Percentiles rank a stretch among this genome's conserved stretches.
Evolutionary conservation across 2,329 filamentous ascomycete species (phyloP).

Genomic region (Botrytis medusae): DNA sequence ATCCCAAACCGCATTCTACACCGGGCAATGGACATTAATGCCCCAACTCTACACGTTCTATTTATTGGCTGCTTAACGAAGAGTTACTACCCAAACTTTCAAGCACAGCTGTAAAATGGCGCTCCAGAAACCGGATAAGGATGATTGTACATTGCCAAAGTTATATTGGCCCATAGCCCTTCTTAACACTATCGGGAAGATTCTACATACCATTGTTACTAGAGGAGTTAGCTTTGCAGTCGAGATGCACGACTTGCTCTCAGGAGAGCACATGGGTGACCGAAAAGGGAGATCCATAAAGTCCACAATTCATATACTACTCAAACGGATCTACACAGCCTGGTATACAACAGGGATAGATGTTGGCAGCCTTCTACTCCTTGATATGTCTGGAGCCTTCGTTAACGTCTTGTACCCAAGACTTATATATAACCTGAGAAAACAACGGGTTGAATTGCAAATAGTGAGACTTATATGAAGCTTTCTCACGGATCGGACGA

Average conservation of each 20-base stretch:
- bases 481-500: too few species aligned
- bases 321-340: slow-evolving; percentile 34
- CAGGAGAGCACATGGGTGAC: too few species aligned
- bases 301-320: slow-evolving; percentile 32
- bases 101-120: slow-evolving; percentile 24
- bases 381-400: slow-evolving; percentile 40
- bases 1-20: too few species aligned
- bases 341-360: slow-evolving; percentile 28
- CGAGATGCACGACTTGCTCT: too few species aligned
- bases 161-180: too few species aligned
- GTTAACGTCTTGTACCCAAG: slow-evolving; percentile 34
- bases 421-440: slow-evolving; percentile 34
- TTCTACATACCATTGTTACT: too few species aligned
- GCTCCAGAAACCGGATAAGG: too few species aligned
- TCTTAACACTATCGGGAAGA: too few species aligned
- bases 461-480: slow-evolving; percentile 29
- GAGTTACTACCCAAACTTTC: slow-evolving; percentile 26
- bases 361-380: slow-evolving; percentile 38
- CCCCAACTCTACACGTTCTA: background rate
- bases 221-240: too few species aligned
- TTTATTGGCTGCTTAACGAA: slow-evolving; percentile 27
- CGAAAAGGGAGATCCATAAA: too few species aligned
- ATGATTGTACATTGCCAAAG: too few species aligned
- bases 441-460: slow-evolving; percentile 27
- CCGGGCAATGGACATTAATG: too few species aligned